Percentiles rank a stretch among this genome's conserved stretches.
phyloP scores from a whole-genome alignment of 257 asterid genomes.

The Plantago ovata region DNA sequence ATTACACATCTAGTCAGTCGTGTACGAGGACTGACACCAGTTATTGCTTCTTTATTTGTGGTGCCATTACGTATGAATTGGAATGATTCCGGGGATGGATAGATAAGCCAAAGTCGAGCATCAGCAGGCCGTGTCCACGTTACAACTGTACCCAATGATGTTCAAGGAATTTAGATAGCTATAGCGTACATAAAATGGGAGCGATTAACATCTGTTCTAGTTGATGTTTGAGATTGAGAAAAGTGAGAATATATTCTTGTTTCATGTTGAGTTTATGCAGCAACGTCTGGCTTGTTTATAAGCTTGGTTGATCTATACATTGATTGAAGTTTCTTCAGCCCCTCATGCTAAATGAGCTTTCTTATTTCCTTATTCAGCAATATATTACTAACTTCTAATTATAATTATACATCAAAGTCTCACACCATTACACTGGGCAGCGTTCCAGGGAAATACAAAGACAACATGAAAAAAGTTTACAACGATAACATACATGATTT shows the following conservation, averaged over 20 bases:
- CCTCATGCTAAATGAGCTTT: too few relatives aligned
- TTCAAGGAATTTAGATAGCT: slow-evolving; percentile 10
- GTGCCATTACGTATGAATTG: slow-evolving; percentile 43
- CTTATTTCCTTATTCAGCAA: too few relatives aligned
- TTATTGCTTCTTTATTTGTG: slow-evolving; percentile 37
- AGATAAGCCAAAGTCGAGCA: slow-evolving; percentile 30
- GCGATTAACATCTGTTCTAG: neutral
- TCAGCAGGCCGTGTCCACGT: slow-evolving; percentile 63
- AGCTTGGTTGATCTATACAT: too few relatives aligned
- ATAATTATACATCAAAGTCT: too few relatives aligned
- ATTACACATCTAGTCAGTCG: slow-evolving; percentile 24
- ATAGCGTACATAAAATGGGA: slow-evolving; percentile 11
- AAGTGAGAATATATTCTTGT: slow-evolving; percentile 5
- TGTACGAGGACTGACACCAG: slow-evolving; percentile 28
- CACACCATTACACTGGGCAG: too few relatives aligned
- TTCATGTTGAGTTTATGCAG: neutral
- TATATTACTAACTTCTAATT: too few relatives aligned
- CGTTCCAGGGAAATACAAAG: too few relatives aligned
- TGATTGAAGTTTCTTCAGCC: too few relatives aligned
- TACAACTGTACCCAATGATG: slow-evolving; percentile 30
- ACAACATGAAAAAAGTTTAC: too few relatives aligned
- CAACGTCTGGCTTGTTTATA: too few relatives aligned
- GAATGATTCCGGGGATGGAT: slow-evolving; percentile 27
- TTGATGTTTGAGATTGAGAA: slow-evolving; percentile 13
- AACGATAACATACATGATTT: too few relatives aligned